Conservation (phyloP, 2,329 filamentous ascomycete species). For the Aspergillus pseudoglaucus region DNA sequence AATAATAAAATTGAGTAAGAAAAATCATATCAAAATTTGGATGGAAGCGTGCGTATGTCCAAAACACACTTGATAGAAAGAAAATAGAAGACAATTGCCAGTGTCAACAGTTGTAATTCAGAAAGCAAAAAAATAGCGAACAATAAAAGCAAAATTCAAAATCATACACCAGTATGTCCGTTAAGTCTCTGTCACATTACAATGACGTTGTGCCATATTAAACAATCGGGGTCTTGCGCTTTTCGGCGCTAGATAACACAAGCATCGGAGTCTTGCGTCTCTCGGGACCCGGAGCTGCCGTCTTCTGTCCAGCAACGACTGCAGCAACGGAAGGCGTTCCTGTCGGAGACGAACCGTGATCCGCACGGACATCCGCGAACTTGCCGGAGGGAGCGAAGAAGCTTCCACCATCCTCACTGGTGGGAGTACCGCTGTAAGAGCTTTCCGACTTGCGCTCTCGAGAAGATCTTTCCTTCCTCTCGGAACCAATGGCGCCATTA, state of each 20-base stretch:
- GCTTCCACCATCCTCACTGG: slow-evolving; percentile 53
- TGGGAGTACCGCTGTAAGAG: slow-evolving; percentile 55
- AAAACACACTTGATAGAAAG: too few species aligned
- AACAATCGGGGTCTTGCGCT: slow-evolving; percentile 69
- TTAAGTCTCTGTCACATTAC: slow-evolving; percentile 31
- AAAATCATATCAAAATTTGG: too few species aligned
- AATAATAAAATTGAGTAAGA: too few species aligned
- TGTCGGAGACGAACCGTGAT: slow-evolving; percentile 26
- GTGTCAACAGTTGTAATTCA: background rate
- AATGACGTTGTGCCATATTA: slow-evolving; percentile 33
- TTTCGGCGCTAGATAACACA: slow-evolving; percentile 81
- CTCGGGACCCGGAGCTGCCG: slow-evolving; percentile 47
- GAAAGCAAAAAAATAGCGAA: slow-evolving; percentile 2
- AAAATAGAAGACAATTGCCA: too few species aligned
- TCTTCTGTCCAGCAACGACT: slow-evolving; percentile 48
- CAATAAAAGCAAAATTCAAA: slow-evolving; percentile 3
- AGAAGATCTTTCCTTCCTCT: slow-evolving; percentile 65
- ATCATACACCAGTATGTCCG: slow-evolving; percentile 2
- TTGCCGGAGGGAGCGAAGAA: slow-evolving; percentile 45
- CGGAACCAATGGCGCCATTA: slow-evolving; percentile 80
- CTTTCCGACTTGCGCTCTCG: slow-evolving; percentile 51
- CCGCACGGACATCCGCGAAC: slow-evolving; percentile 42
- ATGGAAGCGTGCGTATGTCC: too few species aligned
- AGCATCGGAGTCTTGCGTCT: slow-evolving; percentile 81
- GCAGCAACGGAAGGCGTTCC: slow-evolving; percentile 33